Percentiles rank a stretch among this genome's conserved stretches.
Conservation (phyloP, 345 rosid genomes). For the Gossypium raimondii region DNA sequence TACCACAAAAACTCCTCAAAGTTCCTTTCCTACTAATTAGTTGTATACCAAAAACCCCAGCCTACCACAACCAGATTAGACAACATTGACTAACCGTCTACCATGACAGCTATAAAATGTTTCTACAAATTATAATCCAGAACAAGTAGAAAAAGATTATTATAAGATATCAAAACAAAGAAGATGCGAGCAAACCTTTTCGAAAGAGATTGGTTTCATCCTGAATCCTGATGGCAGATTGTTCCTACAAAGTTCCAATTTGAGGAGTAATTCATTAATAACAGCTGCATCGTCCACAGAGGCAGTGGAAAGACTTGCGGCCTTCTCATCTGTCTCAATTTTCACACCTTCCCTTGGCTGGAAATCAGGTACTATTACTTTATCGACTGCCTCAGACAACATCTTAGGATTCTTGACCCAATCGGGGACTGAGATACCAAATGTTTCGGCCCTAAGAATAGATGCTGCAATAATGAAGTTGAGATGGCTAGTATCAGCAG, state of each 20-base stretch:
- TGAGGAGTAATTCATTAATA: background rate
- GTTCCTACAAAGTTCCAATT: background rate
- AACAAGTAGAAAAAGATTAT: background rate
- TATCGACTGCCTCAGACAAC: background rate
- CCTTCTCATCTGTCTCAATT: constrained; percentile 2
- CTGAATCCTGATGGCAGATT: background rate
- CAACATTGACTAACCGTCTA: no score
- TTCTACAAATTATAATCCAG: background rate
- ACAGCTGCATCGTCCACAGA: background rate
- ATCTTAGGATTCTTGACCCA: background rate
- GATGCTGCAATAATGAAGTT: background rate
- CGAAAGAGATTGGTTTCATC: background rate
- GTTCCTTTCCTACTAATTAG: no score
- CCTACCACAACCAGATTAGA: no score
- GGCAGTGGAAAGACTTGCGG: background rate
- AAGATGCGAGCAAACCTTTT: background rate
- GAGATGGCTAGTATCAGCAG: background rate
- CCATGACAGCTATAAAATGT: background rate
- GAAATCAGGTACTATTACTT: background rate
- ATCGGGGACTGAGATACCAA: background rate
- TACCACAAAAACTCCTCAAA: no score
- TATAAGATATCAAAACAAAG: background rate
- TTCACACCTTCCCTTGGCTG: background rate
- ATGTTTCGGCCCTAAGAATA: background rate
- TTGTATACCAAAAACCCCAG: no score